Evolutionary conservation across 1,284 basidiomycete species (phyloP), one percentile per base, ranked within the genome.

Genomic region (Boletus semigastroideus): DNA sequence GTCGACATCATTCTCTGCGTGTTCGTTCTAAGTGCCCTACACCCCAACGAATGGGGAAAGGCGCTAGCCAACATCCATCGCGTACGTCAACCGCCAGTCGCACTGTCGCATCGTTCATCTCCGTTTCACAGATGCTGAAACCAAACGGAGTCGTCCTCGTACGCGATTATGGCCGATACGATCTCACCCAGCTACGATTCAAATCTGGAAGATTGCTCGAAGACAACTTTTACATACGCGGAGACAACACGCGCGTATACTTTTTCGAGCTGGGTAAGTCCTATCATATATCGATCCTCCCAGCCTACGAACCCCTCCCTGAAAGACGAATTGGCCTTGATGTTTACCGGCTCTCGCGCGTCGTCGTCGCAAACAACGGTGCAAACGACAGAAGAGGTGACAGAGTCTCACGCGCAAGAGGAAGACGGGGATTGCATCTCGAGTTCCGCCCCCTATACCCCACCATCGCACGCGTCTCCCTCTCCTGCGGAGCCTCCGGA

Each of bases 191-290:
- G 71, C 75, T 99, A 22, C 79, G 97, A 5, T 98, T 99, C 78
- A 96, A 93, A 70, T 80, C 83, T 17, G 85, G 89, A 2, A 79
- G 97, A 28, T 78, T 99, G 57, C 79, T 99, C 14, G 89, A 92
- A 37, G 93, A 96, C 46, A 95, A 96, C 67, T 91, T 96, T 58
- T 98, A 98, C 64, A 87, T 95, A 46, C 82, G 96, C 43, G 96
- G 96, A 1, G 96, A 99, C 71, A 96, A 95, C 59, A 99, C 96
- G 0, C 78, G 97, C 33, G 95, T 98, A 0, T 98, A 97, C 70
- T 98, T 97, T 69, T 98, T 98, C 62, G 89, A 91, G 56, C 69
- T 89, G 17, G 90, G 92, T 89, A 58, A 42, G 78, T 16, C 5
- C 28, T 48, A 22, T 20, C 50, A 17, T 48, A 28, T 28, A 30